phyloP scores from a whole-genome alignment of 2,329 filamentous ascomycete genomes.

The Alternaria sp. region DNA sequence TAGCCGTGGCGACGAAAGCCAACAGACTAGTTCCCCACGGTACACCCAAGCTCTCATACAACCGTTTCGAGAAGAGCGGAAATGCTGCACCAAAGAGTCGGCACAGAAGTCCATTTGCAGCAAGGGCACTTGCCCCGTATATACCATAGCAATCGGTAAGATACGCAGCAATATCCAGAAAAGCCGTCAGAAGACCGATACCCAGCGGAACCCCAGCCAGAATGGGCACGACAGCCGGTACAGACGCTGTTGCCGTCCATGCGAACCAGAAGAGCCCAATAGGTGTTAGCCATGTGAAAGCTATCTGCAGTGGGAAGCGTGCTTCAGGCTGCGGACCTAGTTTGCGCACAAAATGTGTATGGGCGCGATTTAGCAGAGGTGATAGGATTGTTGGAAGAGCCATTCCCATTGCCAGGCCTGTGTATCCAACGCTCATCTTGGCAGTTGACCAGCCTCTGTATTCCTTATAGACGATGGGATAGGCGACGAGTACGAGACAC shows the following conservation, averaged over 20 bases:
- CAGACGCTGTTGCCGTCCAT: conserved; percentile 55
- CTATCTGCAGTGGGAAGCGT: conserved; percentile 59
- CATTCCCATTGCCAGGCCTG: conserved; percentile 25
- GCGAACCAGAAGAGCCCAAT: conserved; percentile 60
- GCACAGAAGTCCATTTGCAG: background rate
- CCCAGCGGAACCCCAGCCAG: conserved; percentile 58
- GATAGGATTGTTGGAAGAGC: conserved; percentile 25
- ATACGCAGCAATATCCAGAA: conserved; percentile 65
- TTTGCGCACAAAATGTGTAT: conserved; percentile 32
- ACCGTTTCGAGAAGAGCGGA: background rate
- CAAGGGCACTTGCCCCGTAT: conserved; percentile 8
- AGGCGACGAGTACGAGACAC: conserved; percentile 58
- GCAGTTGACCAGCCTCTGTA: conserved; percentile 43
- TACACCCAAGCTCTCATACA: background rate
- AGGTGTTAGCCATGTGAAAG: conserved; percentile 51
- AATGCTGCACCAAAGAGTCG: background rate
- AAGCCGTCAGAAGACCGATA: conserved; percentile 43
- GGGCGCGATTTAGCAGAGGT: conserved; percentile 4
- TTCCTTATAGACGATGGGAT: conserved; percentile 53
- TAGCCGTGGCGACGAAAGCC: conserved; percentile 46
- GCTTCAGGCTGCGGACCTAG: conserved; percentile 58
- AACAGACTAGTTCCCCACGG: conserved; percentile 41
- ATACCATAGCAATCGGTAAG: conserved; percentile 69
- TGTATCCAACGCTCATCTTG: conserved; percentile 47
- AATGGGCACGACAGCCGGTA: conserved; percentile 63